Evolutionary conservation across 495 filamentous ascomycete species (phyloP).

Genomic region (Gamarada debralockiae): DNA sequence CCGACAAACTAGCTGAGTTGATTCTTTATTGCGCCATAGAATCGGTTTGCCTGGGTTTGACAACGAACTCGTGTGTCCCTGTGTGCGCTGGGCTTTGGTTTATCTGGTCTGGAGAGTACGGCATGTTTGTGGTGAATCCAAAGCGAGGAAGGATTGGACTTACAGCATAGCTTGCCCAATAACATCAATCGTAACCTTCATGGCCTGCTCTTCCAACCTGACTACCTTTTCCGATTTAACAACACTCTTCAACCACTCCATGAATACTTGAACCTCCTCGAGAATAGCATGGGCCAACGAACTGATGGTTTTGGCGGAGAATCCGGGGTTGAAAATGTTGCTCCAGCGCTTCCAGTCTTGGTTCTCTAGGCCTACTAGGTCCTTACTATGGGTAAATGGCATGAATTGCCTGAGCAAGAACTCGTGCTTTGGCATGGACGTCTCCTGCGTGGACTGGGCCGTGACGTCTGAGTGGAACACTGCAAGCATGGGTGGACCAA

Average conservation of each 20-base stretch:
- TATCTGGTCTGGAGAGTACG: too few relatives aligned
- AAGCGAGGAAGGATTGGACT: conserved; percentile 10
- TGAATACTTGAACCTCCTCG: conserved; percentile 35
- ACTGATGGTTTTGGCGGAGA: conserved; percentile 36
- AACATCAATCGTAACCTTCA: conserved; percentile 37
- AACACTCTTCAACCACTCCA: conserved; percentile 25
- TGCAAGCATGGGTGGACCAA: conserved; percentile 30
- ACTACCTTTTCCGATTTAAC: conserved; percentile 29
- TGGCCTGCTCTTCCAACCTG: conserved; percentile 29
- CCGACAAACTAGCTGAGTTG: conserved; percentile 4
- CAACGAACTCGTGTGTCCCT: conserved; percentile 2
- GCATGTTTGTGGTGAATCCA: too few relatives aligned
- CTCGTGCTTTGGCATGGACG: conserved; percentile 31
- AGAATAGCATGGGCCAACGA: conserved; percentile 36
- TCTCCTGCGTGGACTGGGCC: conserved; percentile 30
- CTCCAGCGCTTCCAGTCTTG: conserved; percentile 34
- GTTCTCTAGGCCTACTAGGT: conserved; percentile 31
- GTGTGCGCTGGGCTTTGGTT: too few relatives aligned
- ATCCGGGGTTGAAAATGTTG: conserved; percentile 43
- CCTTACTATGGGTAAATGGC: conserved; percentile 28
- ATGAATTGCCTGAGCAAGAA: conserved; percentile 27
- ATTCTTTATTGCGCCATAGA: conserved; percentile 6
- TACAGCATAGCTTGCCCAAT: conserved; percentile 39
- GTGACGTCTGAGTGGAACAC: conserved; percentile 33
- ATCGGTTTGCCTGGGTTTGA: background rate